Base-by-base conservation (phyloP, 495 filamentous ascomycete species). In the Elaphomyces granulatus region DNA sequence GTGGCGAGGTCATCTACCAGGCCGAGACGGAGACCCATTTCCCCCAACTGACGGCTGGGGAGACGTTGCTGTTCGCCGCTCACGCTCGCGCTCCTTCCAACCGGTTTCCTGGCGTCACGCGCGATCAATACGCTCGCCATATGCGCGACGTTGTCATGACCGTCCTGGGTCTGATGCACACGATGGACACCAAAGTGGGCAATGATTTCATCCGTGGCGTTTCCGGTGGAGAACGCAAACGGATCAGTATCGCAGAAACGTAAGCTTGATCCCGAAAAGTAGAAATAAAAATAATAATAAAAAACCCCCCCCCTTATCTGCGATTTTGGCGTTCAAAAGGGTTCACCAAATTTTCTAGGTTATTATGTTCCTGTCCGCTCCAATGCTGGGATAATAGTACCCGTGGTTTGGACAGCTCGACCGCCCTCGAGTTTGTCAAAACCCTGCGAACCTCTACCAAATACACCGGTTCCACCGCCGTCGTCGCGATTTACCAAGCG, bases 361-460 rank as follows among this genome's bases (percentile, higher is more conserved):
- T 86, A 55, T 68, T 85, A 16, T 81, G 78, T 28, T 81, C 80
- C 38, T 79, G 77, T 36, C 77, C 76, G 38, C 59, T 94, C 8
- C 71, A 78, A 41, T 83, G 76, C 20, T 92, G 84, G 82, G 86
- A 93, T 56, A 92, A 94, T 65, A 79, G 74, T 47, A 90, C 85
- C 4, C 76, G 86, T 51, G 86, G 86, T 37, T 64, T 93, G 35
- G 86, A 94, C 50, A 81, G 81, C 34, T 80, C 78, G 15, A 92
- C 86, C 8, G 86, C 86, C 0, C 68, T 93, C 38, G 81, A 87
- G 40, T 68, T 67, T 52, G 67, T 71, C 49, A 82, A 81, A 52
- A 83, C 81, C 1, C 62, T 90, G 41, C 73, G 81, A 15, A 61
- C 85, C 41, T 74, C 84, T 59, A 80, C 83, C 15, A 77, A 85